Conservation (phyloP, 768 basidiomycete species). For the Russula virescens region DNA sequence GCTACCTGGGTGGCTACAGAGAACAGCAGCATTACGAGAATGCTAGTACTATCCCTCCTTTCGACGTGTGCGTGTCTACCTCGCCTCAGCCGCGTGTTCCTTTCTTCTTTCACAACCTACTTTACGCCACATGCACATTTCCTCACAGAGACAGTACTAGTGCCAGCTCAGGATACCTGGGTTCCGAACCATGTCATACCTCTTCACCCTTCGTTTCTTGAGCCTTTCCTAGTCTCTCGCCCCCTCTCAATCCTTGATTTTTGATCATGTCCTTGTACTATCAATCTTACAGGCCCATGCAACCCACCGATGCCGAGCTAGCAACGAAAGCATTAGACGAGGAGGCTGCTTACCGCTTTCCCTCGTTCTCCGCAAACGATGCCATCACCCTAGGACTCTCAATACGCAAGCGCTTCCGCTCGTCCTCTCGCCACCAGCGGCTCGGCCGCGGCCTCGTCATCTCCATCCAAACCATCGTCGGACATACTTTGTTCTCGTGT, state of each 20-base stretch:
- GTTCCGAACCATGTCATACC: not conserved
- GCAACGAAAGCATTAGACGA: slow-evolving; percentile 67
- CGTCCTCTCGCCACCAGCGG: slow-evolving; percentile 60
- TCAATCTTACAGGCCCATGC: slow-evolving; percentile 50
- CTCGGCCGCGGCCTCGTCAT: slow-evolving; percentile 73
- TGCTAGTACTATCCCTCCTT: slow-evolving; percentile 21
- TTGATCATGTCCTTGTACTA: slow-evolving; percentile 47
- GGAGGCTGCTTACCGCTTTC: slow-evolving; percentile 64
- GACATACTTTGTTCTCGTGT: slow-evolving; percentile 75
- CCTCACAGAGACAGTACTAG: not conserved
- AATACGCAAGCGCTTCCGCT: slow-evolving; percentile 77
- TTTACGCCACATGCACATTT: not conserved
- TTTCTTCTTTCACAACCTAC: not conserved
- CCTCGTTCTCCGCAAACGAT: slow-evolving; percentile 68
- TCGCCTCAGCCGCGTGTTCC: slow-evolving; percentile 19
- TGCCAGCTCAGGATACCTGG: not conserved
- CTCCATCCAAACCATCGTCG: slow-evolving; percentile 71
- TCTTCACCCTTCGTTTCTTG: not conserved
- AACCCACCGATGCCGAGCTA: slow-evolving; percentile 65
- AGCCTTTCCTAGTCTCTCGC: not conserved
- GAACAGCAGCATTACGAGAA: slow-evolving; percentile 17
- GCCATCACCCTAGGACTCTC: slow-evolving; percentile 78
- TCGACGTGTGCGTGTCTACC: slow-evolving; percentile 23
- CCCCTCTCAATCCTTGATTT: slow-evolving; percentile 6
- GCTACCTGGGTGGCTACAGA: slow-evolving; percentile 14